These are phyloP conservation scores for Anastatica hierochuntica DNA, from an alignment of 345 rosid genomes.

Conservation along the genomic window DNA sequence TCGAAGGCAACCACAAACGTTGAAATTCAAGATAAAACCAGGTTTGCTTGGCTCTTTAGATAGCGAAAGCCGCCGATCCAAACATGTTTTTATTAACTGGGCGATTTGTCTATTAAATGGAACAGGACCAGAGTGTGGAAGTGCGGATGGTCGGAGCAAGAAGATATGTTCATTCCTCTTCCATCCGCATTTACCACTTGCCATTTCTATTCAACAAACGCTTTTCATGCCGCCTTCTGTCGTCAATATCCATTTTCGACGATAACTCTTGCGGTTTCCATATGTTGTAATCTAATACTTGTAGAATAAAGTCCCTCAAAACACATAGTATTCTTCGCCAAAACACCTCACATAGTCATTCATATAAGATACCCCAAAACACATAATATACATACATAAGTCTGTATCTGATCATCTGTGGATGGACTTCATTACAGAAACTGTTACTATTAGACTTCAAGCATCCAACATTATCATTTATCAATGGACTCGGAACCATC, in stretches of 20 bases:
- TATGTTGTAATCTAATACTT: constrained; percentile 11
- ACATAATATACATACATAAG: neutral
- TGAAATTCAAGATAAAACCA: constrained; percentile 89
- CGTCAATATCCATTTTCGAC: constrained; percentile 83
- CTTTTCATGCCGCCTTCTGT: constrained; percentile 58
- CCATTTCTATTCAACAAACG: constrained; percentile 79
- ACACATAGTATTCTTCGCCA: neutral
- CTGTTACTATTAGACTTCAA: neutral
- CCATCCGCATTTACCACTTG: constrained; percentile 87
- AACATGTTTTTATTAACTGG: neutral
- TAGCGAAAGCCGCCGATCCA: neutral
- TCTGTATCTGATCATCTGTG: neutral
- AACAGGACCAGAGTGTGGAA: constrained; percentile 88
- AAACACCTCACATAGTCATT: too few relatives aligned
- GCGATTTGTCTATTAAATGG: constrained; percentile 4
- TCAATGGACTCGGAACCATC: constrained; percentile 23
- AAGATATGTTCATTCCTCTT: constrained; percentile 74
- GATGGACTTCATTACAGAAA: neutral
- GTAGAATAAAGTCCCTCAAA: constrained; percentile 1
- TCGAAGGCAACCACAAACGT: constrained; percentile 46
- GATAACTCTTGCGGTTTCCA: constrained; percentile 29
- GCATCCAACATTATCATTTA: neutral
- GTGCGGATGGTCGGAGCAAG: constrained; percentile 49
- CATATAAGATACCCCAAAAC: too few relatives aligned
- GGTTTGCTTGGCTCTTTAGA: constrained; percentile 29